Evolutionary conservation across 148 eudicot species (phyloP), one percentile per base, ranked within the genome.

Genomic region (Pharnaceum exiguum): DNA sequence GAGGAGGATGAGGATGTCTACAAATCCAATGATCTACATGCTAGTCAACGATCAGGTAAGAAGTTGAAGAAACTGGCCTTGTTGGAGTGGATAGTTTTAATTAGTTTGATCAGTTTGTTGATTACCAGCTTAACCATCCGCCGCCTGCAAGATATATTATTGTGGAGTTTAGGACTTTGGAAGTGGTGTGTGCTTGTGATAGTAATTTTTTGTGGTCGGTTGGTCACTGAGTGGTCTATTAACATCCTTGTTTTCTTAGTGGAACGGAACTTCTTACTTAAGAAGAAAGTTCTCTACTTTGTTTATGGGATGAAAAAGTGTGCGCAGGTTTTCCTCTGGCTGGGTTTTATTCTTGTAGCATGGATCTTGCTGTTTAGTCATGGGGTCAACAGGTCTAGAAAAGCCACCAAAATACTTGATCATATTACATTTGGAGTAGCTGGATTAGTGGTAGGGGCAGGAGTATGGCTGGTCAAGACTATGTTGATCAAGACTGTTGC

Each of bases 251-350:
- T 87, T 46, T 87, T 81, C 60, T 84, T 81, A 28, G 71, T 84
- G 16, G 90, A 87, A 63, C 60, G 90, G 5, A 84, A 83, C 33
- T 81, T 79, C 40, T 25, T 86, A 36, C 46, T 86, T 23, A 56
- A 89, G 15, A 86, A 83, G 25, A 26, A 82, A 65, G 95, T 86
- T 48, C 62, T 86, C 66, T 86, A 86, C 51, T 86, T 86, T 27
- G 95, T 86, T 32, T 86, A 86, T 15, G 87, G 95, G 5, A 60
- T 84, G 23, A 72, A 71, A 19, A 75, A 69, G 17, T 80, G 90
- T 1, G 90, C 84, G 16, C 85, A 81, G 57, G 84, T 75, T 42
- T 84, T 85, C 48, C 53, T 87, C 10, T 87, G 95, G 90, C 65
- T 87, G 46, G 72, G 72, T 3, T 56, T 74, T 53, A 83, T 79